These are phyloP conservation scores for Lactarius hatsudake DNA, from an alignment of 768 basidiomycete species.

Conservation along the genomic window DNA sequence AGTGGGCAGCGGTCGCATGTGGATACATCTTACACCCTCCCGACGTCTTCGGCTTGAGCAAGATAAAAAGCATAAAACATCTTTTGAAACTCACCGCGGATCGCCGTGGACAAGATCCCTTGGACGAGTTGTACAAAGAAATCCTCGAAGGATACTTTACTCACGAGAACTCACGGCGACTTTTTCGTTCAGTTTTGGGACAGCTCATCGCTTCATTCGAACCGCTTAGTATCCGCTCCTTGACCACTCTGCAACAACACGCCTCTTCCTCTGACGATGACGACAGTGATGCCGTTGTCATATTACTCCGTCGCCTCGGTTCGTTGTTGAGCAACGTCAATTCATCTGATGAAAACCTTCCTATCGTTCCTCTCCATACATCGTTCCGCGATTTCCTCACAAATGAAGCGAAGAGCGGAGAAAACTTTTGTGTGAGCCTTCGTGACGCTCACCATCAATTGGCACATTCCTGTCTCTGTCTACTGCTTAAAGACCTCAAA, in stretches of 20 bases:
- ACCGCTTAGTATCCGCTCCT: not conserved
- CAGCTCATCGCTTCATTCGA: not conserved
- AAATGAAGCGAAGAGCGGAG: not conserved
- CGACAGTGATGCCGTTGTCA: not conserved
- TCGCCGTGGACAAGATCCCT: not conserved
- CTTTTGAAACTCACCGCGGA: not conserved
- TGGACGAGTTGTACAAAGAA: not conserved
- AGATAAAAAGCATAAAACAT: not conserved
- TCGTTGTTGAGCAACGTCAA: conserved; percentile 7
- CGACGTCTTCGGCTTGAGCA: not conserved
- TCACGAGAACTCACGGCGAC: not conserved
- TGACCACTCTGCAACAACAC: not conserved
- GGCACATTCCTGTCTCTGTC: not conserved
- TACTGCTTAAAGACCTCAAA: not conserved
- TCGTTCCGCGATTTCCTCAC: conserved; percentile 7
- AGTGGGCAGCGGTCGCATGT: not conserved
- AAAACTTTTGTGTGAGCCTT: not conserved
- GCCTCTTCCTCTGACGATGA: too few relatives aligned
- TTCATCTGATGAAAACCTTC: not conserved
- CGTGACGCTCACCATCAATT: not conserved
- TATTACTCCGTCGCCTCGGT: not conserved
- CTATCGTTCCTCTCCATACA: not conserved
- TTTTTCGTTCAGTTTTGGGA: not conserved
- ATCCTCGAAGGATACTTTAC: not conserved
- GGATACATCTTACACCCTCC: not conserved